A percentile compares a stretch with the other conserved stretches of the same genome.
Evolutionary conservation across 1,139 yeast genomes (phyloP).

Genomic region (Tardiomyces depauwii): DNA sequence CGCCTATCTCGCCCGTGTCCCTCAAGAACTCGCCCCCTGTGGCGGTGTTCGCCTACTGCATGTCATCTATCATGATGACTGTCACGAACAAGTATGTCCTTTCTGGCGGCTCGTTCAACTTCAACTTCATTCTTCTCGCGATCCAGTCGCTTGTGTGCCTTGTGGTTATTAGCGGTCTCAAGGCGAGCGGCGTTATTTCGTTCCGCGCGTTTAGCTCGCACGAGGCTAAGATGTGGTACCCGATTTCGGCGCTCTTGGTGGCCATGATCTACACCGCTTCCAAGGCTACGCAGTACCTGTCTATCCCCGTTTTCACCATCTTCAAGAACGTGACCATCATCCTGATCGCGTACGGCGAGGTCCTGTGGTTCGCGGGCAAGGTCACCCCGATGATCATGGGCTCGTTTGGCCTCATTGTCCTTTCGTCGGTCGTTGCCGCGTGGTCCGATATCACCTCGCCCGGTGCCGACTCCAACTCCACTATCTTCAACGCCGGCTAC

Average conservation of each 20-base stretch:
- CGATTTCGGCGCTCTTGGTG: conserved; percentile 81
- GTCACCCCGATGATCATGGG: conserved; percentile 86
- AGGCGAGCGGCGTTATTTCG: conserved; percentile 62
- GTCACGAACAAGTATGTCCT: conserved; percentile 92
- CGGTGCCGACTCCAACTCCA: conserved; percentile 25
- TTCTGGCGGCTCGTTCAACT: conserved; percentile 70
- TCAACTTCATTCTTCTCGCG: conserved; percentile 74
- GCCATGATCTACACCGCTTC: conserved; percentile 94
- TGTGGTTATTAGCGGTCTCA: conserved; percentile 56
- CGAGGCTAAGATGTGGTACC: conserved; percentile 89
- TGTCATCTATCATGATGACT: conserved; percentile 94
- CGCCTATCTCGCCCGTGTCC: not conserved
- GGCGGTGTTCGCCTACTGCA: conserved; percentile 80
- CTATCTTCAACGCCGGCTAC: conserved; percentile 66
- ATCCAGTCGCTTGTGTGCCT: conserved; percentile 74
- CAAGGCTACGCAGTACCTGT: conserved; percentile 81
- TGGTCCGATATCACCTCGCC: conserved; percentile 60
- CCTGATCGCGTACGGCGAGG: conserved; percentile 96
- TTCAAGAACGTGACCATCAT: conserved; percentile 96
- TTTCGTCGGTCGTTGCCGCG: conserved; percentile 88
- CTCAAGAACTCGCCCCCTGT: conserved; percentile 66
- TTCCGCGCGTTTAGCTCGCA: conserved; percentile 76
- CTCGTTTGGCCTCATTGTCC: conserved; percentile 81
- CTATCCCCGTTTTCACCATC: conserved; percentile 94
- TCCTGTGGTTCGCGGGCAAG: conserved; percentile 88